Base-by-base conservation (phyloP, 495 filamentous ascomycete genomes). In the Penicillium coffeae region DNA sequence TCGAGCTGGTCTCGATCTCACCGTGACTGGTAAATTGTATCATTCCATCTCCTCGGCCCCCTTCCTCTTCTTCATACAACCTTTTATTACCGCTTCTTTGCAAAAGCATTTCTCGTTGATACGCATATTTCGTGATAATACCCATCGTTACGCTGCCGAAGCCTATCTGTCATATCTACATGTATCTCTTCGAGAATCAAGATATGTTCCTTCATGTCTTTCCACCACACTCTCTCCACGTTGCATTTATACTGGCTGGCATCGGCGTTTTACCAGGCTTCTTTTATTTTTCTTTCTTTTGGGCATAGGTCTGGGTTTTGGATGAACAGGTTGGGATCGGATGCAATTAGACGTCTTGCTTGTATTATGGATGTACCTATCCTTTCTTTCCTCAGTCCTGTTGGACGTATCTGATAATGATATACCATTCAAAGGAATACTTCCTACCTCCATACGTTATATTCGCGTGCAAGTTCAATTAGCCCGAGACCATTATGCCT, bases 1-100 rank as follows among this genome's bases (percentile, higher is more conserved):
- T 51, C 54, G 58, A 64, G 58, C 60, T 30, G 58, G 60, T 43
- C 57, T 60, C 46, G 52, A 45, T 38, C 37, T 32, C 14, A 20
- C 22, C 15, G 42, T 48, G 51, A 18, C 39, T 37, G 14, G 30
- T 19, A 35, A n/a, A n/a, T n/a, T 30, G 8, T 19, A 18, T 30
- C 25, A 5, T 34, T 21, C 21, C 14, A 43, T 43, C 18, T 25
- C 40, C 40, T 5, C 15, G 7, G 20, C 40, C 22, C 19, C 42
- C 36, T 47, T 42, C 22, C 7, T 37, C 50, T 30, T 27, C 14
- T 42, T 32, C 19, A 18, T 40, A 40, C 19, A 3, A 21, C 21
- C 39, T 39, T 41, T 35, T 54, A 48, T 51, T 55, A 21, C 21
- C 16, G 35, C 48, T 55, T 54, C 42, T 36, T 30, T 38, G 38